Percentiles rank a stretch among this genome's conserved stretches.
phyloP scores from a whole-genome alignment of 805 yeast genomes.

The Candida ortonii region DNA sequence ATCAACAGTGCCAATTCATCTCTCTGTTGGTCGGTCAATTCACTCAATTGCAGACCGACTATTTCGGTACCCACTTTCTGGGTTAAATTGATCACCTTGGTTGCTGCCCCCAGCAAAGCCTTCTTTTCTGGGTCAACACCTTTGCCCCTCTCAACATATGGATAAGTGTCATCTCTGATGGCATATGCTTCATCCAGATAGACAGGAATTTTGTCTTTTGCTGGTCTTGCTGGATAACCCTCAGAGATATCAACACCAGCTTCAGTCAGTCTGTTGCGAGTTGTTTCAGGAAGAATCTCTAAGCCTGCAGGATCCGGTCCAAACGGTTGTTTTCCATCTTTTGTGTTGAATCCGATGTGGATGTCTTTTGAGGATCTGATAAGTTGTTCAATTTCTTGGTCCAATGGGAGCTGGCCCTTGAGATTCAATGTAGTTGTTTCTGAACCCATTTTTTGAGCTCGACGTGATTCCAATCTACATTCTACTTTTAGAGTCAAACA shows the following conservation, averaged over 20 bases:
- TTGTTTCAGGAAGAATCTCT: constrained; percentile 27
- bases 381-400: constrained; percentile 19
- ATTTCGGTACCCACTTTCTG: constrained; percentile 48
- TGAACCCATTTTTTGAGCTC: background rate
- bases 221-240: constrained; percentile 34
- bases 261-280: constrained; percentile 32
- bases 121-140: constrained; percentile 24
- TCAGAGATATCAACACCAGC: constrained; percentile 35
- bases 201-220: constrained; percentile 30
- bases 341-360: constrained; percentile 5
- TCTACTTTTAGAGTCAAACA: too few species aligned
- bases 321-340: background rate
- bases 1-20: constrained; percentile 46
- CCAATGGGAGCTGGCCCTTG: constrained; percentile 11
- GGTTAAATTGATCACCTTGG: constrained; percentile 40
- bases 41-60: constrained; percentile 42
- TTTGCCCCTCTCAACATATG: constrained; percentile 21
- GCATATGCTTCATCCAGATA: constrained; percentile 39
- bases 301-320: constrained; percentile 21
- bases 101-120: constrained; percentile 39
- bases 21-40: constrained; percentile 39
- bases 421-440: constrained; percentile 1
- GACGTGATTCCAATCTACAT: background rate
- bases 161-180: constrained; percentile 33
- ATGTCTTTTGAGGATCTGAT: constrained; percentile 11